Percentiles rank a stretch among this genome's conserved stretches.
These are phyloP conservation scores for Penicillium expansum DNA, from an alignment of 2,329 filamentous ascomycete species.

Conservation along the genomic window DNA sequence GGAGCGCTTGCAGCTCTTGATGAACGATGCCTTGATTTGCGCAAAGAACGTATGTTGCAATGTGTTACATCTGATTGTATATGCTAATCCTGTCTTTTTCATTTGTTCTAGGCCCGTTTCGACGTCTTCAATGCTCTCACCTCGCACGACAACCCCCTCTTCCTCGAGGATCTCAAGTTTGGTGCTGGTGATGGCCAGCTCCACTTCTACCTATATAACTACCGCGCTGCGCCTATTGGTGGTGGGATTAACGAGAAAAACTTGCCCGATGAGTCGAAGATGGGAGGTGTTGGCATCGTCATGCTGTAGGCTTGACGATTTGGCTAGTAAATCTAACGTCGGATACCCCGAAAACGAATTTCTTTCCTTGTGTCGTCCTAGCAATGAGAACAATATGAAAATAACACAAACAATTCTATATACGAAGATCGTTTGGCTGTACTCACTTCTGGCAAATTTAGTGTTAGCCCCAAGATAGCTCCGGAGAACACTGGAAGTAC, in stretches of 20 bases:
- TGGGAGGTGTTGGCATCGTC: slow-evolving; percentile 86
- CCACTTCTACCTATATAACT: slow-evolving; percentile 98
- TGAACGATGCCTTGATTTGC: slow-evolving; percentile 81
- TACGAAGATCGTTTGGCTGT: not conserved
- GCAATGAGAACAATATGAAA: slow-evolving; percentile 3
- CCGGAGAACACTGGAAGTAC: not conserved
- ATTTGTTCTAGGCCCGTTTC: slow-evolving; percentile 60
- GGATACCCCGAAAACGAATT: slow-evolving; percentile 16
- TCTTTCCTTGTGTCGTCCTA: slow-evolving; percentile 8
- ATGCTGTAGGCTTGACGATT: slow-evolving; percentile 58
- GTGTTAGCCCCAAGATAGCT: not conserved
- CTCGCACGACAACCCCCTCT: slow-evolving; percentile 88
- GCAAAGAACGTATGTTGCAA: slow-evolving; percentile 64
- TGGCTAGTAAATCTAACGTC: slow-evolving; percentile 11
- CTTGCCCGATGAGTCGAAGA: slow-evolving; percentile 68
- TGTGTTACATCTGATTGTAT: not conserved
- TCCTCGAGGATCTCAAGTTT: slow-evolving; percentile 92
- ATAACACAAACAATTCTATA: not conserved
- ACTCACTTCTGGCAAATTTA: no score
- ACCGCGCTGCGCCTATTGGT: slow-evolving; percentile 77
- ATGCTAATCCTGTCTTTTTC: not conserved
- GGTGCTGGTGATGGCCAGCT: slow-evolving; percentile 90
- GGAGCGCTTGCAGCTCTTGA: slow-evolving; percentile 72
- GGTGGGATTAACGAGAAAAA: slow-evolving; percentile 83
- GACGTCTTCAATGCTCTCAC: slow-evolving; percentile 97